phyloP scores from a whole-genome alignment of 2,329 filamentous ascomycete species.

The Exophiala mesophila region DNA sequence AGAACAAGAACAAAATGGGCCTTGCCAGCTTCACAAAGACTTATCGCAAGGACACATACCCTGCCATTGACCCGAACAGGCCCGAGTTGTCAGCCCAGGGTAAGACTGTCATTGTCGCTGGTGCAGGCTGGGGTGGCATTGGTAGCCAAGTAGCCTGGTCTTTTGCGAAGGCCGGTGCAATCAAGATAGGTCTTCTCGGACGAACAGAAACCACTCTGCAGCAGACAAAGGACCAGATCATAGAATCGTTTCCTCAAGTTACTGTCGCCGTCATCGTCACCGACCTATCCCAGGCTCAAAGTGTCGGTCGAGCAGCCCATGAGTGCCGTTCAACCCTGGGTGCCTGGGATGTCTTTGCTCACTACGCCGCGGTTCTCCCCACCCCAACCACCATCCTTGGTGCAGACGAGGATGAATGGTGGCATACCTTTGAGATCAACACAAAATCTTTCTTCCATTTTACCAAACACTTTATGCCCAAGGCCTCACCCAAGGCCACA shows the following conservation, averaged over 20 bases:
- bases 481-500: slow-evolving; percentile 15
- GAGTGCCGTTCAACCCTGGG: slow-evolving; percentile 30
- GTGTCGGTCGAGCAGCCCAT: slow-evolving; percentile 34
- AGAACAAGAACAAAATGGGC: slow-evolving; percentile 4
- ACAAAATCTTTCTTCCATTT: slow-evolving; percentile 36
- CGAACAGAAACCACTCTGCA: slow-evolving; percentile 34
- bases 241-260: slow-evolving; percentile 8
- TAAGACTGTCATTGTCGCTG: slow-evolving; percentile 50
- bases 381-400: slow-evolving; percentile 30
- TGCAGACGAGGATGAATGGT: slow-evolving; percentile 36
- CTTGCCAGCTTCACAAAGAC: slow-evolving; percentile 33
- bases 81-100: slow-evolving; percentile 32
- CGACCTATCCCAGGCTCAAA: slow-evolving; percentile 39
- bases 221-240: slow-evolving; percentile 23
- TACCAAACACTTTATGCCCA: slow-evolving; percentile 42
- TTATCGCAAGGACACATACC: slow-evolving; percentile 36
- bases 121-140: slow-evolving; percentile 49
- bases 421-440: slow-evolving; percentile 46
- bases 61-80: slow-evolving; percentile 36
- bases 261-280: slow-evolving; percentile 39
- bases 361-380: slow-evolving; percentile 41
- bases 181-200: slow-evolving; percentile 37
- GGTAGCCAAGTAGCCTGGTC: slow-evolving; percentile 50
- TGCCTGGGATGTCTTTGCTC: slow-evolving; percentile 44
- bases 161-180: slow-evolving; percentile 51